Evolutionary conservation across 2,329 filamentous ascomycete genomes (phyloP).

Genomic region (Incumbomyces delicatus): DNA sequence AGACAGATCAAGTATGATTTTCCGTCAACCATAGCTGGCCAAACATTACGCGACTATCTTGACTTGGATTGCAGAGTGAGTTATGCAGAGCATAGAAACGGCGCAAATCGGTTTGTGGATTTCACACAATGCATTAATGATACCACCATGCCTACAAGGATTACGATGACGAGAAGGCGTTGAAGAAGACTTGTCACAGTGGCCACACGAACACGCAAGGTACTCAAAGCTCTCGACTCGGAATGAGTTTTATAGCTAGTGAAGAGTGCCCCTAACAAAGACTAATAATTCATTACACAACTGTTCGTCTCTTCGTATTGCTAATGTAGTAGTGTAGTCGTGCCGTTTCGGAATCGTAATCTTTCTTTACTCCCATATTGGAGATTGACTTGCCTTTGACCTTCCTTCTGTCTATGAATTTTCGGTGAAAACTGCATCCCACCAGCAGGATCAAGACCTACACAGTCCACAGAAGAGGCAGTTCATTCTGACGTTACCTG

Average conservation of each 20-base stretch:
- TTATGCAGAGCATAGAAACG: slow-evolving; percentile 2
- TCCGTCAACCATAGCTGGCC: neutral
- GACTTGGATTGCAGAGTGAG: slow-evolving; percentile 5
- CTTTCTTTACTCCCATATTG: no score
- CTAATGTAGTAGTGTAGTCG: no score
- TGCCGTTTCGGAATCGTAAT: no score
- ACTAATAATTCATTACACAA: neutral
- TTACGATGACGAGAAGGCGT: slow-evolving; percentile 2
- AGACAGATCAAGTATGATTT: slow-evolving; percentile 5
- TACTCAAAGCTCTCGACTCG: neutral
- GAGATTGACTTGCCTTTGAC: no score
- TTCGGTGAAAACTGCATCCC: no score
- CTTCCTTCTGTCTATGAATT: no score
- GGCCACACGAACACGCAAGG: neutral
- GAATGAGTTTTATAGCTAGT: neutral
- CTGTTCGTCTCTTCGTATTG: no score
- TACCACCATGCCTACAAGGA: slow-evolving; percentile 1
- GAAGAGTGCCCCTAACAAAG: slow-evolving; percentile 1
- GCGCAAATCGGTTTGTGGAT: neutral
- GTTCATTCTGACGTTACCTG: no score
- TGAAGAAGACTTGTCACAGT: neutral
- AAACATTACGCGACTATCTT: slow-evolving; percentile 5
- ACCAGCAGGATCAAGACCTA: no score
- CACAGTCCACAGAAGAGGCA: no score
- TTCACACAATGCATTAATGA: slow-evolving; percentile 5